Percentiles rank a stretch among this genome's conserved stretches.
Conservation (phyloP, 1,284 basidiomycete genomes). For the Puccinia novopanici region DNA sequence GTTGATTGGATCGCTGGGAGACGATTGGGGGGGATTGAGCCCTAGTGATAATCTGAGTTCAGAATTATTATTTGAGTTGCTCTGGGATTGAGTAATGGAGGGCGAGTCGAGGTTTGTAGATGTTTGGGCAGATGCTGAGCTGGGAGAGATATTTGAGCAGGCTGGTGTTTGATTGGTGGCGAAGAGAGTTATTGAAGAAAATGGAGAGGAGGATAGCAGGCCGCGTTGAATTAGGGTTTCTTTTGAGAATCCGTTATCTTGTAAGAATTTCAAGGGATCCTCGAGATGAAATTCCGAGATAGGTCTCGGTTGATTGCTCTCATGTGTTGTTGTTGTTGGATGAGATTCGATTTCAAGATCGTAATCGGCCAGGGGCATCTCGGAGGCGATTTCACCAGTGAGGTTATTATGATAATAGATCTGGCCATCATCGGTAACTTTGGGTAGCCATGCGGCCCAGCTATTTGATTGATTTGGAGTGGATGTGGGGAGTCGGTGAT, state of each 20-base stretch:
- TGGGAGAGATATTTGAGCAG: too few relatives aligned
- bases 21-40: neutral
- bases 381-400: slow-evolving; percentile 80
- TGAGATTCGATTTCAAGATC: slow-evolving; percentile 26
- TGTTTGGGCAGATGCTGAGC: neutral
- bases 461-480: slow-evolving; percentile 23
- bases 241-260: slow-evolving; percentile 37
- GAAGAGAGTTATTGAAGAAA: neutral
- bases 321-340: slow-evolving; percentile 1
- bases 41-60: slow-evolving; percentile 7
- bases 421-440: slow-evolving; percentile 61
- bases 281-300: slow-evolving; percentile 4
- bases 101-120: neutral
- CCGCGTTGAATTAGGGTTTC: slow-evolving; percentile 13
- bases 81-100: neutral
- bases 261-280: slow-evolving; percentile 41
- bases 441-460: slow-evolving; percentile 56
- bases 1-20: neutral
- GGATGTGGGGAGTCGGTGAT: neutral
- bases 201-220: slow-evolving; percentile 7
- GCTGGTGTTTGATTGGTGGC: neutral
- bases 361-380: slow-evolving; percentile 67
- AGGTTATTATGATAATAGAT: slow-evolving; percentile 91
- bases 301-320: neutral
- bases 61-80: neutral